Percentiles rank a stretch among this genome's conserved stretches.
These are phyloP conservation scores for Wickerhamiella pararugosa DNA, from an alignment of 1,139 yeast genomes.

Conservation along the genomic window DNA sequence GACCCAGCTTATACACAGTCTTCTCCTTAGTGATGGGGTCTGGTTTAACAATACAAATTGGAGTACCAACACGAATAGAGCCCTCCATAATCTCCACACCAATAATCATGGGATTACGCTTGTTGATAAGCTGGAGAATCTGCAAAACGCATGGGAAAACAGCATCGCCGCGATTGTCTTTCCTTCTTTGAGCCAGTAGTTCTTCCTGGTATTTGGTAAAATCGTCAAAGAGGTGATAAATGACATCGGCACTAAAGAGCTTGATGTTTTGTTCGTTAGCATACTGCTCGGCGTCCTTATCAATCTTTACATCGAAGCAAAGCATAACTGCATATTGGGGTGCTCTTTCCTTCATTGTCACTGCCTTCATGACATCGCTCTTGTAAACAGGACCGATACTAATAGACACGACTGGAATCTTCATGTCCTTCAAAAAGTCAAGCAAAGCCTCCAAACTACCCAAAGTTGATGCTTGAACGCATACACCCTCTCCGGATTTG, in stretches of 20 bases:
- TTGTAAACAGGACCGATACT: conserved; percentile 96
- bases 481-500: conserved; percentile 88
- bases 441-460: conserved; percentile 95
- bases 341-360: conserved; percentile 92
- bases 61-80: conserved; percentile 77
- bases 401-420: conserved; percentile 97
- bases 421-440: conserved; percentile 95
- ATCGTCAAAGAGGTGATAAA: conserved; percentile 89
- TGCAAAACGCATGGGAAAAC: conserved; percentile 90
- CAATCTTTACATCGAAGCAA: conserved; percentile 94
- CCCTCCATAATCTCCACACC: conserved; percentile 98
- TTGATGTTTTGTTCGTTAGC: conserved; percentile 86
- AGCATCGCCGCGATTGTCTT: conserved; percentile 77
- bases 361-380: conserved; percentile 95
- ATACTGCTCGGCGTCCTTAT: conserved; percentile 95
- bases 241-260: conserved; percentile 89
- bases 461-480: conserved; percentile 94
- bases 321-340: conserved; percentile 93
- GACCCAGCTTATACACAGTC: conserved; percentile 62
- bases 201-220: conserved; percentile 86
- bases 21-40: conserved; percentile 77
- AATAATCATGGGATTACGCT: conserved; percentile 97
- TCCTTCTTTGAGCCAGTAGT: conserved; percentile 77
- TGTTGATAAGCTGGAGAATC: conserved; percentile 91
- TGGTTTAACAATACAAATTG: conserved; percentile 82